Evolutionary conservation across 2,329 filamentous ascomycete genomes (phyloP).

Genomic region (Huntiella omanensis): DNA sequence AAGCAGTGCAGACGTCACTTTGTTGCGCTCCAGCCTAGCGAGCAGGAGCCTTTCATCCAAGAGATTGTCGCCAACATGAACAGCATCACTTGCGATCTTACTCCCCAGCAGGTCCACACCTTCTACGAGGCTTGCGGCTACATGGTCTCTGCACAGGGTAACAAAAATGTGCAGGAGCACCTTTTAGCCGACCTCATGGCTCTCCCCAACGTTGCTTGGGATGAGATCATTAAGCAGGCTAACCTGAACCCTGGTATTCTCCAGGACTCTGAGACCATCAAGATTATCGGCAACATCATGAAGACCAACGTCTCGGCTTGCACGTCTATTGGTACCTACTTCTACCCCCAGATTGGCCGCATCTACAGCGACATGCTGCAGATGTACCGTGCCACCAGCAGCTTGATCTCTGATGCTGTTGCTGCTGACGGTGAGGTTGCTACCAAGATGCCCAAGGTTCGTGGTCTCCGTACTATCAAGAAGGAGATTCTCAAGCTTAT

Average conservation of each 20-base stretch:
- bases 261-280: conserved; percentile 87
- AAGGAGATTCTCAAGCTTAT: conserved; percentile 98
- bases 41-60: conserved; percentile 92
- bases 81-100: conserved; percentile 88
- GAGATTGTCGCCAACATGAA: conserved; percentile 92
- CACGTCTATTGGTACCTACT: conserved; percentile 88
- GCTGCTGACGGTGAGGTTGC: conserved; percentile 49
- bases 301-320: conserved; percentile 99
- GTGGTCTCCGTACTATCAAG: conserved; percentile 91
- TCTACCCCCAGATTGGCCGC: conserved; percentile 91
- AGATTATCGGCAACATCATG: conserved; percentile 99
- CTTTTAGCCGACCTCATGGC: conserved; percentile 84
- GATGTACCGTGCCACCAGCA: conserved; percentile 96
- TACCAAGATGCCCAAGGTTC: conserved; percentile 92
- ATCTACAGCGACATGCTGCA: conserved; percentile 98
- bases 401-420: conserved; percentile 86
- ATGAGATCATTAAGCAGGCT: conserved; percentile 77
- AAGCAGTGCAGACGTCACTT: conserved; percentile 97
- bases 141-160: conserved; percentile 96
- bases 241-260: conserved; percentile 71
- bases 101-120: conserved; percentile 92
- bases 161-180: conserved; percentile 83
- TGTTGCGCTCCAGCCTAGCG: conserved; percentile 83
- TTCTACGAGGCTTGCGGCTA: conserved; percentile 98
- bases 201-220: conserved; percentile 86